Base-by-base conservation (phyloP, 345 rosid genomes). In the Syzygium aromaticum region DNA sequence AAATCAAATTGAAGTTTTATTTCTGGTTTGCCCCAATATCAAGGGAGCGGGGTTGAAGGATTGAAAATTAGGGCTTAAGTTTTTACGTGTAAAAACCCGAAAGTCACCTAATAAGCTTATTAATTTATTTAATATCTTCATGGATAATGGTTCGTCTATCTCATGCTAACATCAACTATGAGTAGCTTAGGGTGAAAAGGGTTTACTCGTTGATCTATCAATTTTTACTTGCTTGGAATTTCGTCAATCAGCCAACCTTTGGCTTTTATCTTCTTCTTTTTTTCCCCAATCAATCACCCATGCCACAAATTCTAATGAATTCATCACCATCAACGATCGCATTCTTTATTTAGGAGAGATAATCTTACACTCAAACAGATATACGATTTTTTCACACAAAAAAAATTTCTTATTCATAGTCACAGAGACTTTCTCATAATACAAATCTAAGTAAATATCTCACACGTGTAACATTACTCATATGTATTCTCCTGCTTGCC, bases 381-480 rank as follows among this genome's bases (percentile, higher is more conserved):
- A 2, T 1, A 5, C 6, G 0, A 57, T 57, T 0, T 9, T 25
- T 25, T 9, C 2, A 57, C 12, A 23, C n/a, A 1, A 8, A 54
- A 7, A 22, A 56, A 23, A 56, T 52, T 43, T 43, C 46, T 43
- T 43, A 43, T 43, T 43, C 46, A 43, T 6, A 43, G 46, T 43
- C 16, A 52, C 17, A 15, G 2, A 16, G 15, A 52, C 54, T 52
- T 52, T 52, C 17, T 52, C 1, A 52, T 6, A 16, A 14, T 52
- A 13, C 17, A 52, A 52, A 52, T 52, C 54, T 52, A 52, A 52
- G 17, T 15, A 52, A 52, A 52, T 19, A 52, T 52, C 54, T 52
- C 54, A 52, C 14, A 52, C 54, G 15, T 52, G 17, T 52, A 52
- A 16, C 54, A 15, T 52, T 12, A 12, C 53, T 3, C 54, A 53